These are phyloP conservation scores for Aspergillus unguis DNA, from an alignment of 2,329 filamentous ascomycete genomes.

Conservation along the genomic window DNA sequence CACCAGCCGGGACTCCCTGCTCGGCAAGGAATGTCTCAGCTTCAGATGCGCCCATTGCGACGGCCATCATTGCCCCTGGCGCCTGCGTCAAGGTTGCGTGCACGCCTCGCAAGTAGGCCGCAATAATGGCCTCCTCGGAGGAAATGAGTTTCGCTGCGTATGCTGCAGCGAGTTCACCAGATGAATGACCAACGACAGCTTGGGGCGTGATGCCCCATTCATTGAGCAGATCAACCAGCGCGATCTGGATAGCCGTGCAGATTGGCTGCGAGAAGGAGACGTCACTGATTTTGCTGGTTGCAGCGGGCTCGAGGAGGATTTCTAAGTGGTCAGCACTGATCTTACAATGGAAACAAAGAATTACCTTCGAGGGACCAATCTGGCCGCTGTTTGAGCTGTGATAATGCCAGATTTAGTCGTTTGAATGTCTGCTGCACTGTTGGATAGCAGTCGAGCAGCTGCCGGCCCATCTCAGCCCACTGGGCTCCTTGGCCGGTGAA, in stretches of 20 bases:
- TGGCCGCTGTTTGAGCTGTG: too few relatives aligned
- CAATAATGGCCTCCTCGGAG: neutral
- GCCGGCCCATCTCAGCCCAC: neutral
- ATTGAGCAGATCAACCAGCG: conserved; percentile 1
- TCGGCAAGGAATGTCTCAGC: neutral
- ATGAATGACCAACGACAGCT: conserved; percentile 5
- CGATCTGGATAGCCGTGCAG: conserved; percentile 6
- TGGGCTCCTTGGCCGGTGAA: neutral
- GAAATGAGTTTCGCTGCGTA: neutral
- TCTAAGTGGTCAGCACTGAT: neutral
- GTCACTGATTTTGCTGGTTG: neutral
- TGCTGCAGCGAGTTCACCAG: conserved; percentile 7
- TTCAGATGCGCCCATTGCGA: neutral
- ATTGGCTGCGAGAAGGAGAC: neutral
- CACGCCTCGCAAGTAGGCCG: conserved; percentile 4
- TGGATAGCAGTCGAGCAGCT: neutral
- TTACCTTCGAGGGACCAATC: neutral
- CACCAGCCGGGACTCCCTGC: neutral
- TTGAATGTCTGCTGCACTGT: neutral
- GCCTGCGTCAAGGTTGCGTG: neutral
- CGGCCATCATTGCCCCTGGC: conserved; percentile 5
- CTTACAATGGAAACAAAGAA: too few relatives aligned
- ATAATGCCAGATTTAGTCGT: neutral
- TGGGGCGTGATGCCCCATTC: neutral
- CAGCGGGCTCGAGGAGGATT: neutral